Percentiles rank a stretch among this genome's conserved stretches.
These are phyloP conservation scores for Atalantia buxifolia DNA, from an alignment of 345 rosid species.

Conservation along the genomic window DNA sequence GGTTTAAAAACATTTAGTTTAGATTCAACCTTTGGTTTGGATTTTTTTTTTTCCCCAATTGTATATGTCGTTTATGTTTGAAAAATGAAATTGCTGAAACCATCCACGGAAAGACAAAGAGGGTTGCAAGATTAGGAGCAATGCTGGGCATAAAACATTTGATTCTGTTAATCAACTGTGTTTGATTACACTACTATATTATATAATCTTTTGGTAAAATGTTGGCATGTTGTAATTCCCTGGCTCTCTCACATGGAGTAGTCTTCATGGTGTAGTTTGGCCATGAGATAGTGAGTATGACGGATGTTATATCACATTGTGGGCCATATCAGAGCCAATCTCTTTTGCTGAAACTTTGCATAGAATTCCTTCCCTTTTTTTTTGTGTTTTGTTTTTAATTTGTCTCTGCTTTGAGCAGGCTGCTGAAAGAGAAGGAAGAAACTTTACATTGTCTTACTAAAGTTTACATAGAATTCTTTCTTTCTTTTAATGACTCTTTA, in stretches of 20 bases:
- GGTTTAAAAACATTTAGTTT: neutral
- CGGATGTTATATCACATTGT: neutral
- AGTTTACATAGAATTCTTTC: neutral
- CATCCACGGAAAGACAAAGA: neutral
- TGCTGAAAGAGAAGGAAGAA: constrained; percentile 8
- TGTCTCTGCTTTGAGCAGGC: constrained; percentile 5
- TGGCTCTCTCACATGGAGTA: neutral
- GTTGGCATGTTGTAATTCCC: neutral
- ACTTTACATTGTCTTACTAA: neutral
- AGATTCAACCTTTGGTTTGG: neutral
- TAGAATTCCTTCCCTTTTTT: neutral
- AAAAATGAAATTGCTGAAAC: neutral
- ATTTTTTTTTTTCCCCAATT: neutral
- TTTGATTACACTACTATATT: neutral
- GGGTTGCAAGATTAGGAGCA: neutral
- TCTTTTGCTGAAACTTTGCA: neutral
- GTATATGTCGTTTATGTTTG: neutral
- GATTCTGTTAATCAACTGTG: neutral
- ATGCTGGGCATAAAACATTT: neutral
- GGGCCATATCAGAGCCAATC: neutral
- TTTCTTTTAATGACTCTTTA: neutral
- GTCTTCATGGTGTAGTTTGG: neutral
- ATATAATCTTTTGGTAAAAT: neutral
- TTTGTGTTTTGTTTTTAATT: neutral
- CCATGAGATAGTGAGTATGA: neutral